phyloP scores from a whole-genome alignment of 176 grass and related monocot species.

The Musa acuminata region DNA sequence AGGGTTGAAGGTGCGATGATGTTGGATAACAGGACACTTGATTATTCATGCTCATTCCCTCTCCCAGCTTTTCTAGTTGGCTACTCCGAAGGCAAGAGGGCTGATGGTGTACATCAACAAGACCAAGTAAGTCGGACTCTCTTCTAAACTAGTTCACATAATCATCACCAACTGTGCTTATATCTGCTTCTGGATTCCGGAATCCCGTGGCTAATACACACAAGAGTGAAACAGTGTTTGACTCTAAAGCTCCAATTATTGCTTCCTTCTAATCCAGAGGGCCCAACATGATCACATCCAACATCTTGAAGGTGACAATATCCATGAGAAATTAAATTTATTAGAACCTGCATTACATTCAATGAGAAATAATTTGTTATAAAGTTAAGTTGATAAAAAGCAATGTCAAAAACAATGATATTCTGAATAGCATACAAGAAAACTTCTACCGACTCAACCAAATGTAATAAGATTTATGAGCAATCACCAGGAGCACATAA shows the following conservation, averaged over 20 bases:
- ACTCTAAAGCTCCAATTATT: slow-evolving; percentile 17
- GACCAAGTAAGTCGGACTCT: background rate
- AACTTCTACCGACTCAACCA: too few species aligned
- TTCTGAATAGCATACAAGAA: too few species aligned
- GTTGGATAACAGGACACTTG: background rate
- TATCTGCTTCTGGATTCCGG: background rate
- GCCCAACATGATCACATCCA: slow-evolving; percentile 29
- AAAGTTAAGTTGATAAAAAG: too few species aligned
- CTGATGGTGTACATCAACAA: background rate
- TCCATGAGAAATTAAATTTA: too few species aligned
- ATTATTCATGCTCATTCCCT: background rate
- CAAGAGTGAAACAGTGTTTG: background rate
- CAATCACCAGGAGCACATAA: background rate
- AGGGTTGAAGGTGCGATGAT: background rate
- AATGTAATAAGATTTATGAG: too few species aligned
- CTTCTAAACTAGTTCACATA: too few species aligned
- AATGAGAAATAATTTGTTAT: too few species aligned
- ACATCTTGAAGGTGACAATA: slow-evolving; percentile 43
- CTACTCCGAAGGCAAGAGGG: background rate
- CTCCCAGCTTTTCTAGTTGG: background rate
- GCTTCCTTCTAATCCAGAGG: slow-evolving; percentile 36
- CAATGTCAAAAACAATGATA: too few species aligned
- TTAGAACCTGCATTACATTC: too few species aligned
- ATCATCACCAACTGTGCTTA: too few species aligned
- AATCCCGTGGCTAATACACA: slow-evolving; percentile 29